Conservation (phyloP, 192 early-diverging fungal species). For the Chytriomyces confervae region DNA sequence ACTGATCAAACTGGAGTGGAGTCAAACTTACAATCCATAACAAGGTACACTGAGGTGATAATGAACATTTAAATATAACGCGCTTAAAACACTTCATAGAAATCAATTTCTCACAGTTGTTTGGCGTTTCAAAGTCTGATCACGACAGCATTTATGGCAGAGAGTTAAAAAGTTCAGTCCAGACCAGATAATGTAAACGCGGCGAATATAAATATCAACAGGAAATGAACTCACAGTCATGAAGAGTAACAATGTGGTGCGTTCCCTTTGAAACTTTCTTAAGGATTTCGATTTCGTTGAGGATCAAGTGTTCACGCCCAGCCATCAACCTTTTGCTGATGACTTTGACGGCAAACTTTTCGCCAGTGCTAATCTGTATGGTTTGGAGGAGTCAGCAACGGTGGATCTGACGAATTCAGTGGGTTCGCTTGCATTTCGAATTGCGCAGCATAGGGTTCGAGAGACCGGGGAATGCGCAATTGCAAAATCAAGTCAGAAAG, state of each 20-base stretch:
- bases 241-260: slow-evolving; percentile 86
- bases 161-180: slow-evolving; percentile 76
- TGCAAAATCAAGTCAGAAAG: too few relatives aligned
- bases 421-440: background rate
- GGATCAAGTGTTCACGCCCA: slow-evolving; percentile 85
- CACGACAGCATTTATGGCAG: background rate
- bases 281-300: slow-evolving; percentile 90
- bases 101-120: slow-evolving; percentile 47
- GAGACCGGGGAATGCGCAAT: too few relatives aligned
- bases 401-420: background rate
- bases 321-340: slow-evolving; percentile 85
- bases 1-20: background rate
- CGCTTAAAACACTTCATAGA: background rate
- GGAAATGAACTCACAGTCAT: slow-evolving; percentile 66
- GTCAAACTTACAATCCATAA: slow-evolving; percentile 47
- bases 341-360: slow-evolving; percentile 88
- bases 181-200: slow-evolving; percentile 71
- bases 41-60: slow-evolving; percentile 44
- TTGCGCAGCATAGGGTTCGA: background rate
- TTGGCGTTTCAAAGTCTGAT: slow-evolving; percentile 60
- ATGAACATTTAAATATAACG: slow-evolving; percentile 4
- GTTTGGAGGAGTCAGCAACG: background rate
- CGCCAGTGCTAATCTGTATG: slow-evolving; percentile 66
- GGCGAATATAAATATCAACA: slow-evolving; percentile 59
- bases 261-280: slow-evolving; percentile 75